Percentiles rank a stretch among this genome's conserved stretches.
These are phyloP conservation scores for Gossypium lobatum DNA, from an alignment of 441 rosid genomes.

Conservation along the genomic window DNA sequence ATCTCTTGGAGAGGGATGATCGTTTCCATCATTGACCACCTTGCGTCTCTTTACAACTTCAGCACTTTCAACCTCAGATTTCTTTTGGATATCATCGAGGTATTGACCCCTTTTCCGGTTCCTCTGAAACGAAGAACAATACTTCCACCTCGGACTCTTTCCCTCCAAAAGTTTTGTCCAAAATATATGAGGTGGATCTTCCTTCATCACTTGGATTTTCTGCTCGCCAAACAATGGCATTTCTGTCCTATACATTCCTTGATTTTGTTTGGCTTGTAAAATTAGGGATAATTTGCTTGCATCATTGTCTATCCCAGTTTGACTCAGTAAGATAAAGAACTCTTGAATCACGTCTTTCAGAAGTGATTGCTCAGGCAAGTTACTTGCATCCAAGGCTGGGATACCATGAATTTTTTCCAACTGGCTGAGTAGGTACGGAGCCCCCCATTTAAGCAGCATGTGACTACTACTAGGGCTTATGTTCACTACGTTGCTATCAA, in stretches of 20 bases:
- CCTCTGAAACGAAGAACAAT: constrained; percentile 45
- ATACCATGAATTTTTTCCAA: constrained; percentile 55
- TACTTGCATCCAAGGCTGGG: constrained; percentile 18
- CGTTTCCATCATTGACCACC: constrained; percentile 35
- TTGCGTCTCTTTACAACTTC: constrained; percentile 50
- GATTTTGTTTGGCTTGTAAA: constrained; percentile 51
- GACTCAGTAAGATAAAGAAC: constrained; percentile 45
- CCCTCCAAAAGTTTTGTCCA: constrained; percentile 66
- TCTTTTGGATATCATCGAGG: constrained; percentile 23
- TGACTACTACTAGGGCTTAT: constrained; percentile 39
- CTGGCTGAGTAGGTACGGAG: constrained; percentile 51
- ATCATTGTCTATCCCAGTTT: constrained; percentile 30
- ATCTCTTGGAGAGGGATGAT: constrained; percentile 22
- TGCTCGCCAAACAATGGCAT: constrained; percentile 56
- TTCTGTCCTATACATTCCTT: constrained; percentile 45
- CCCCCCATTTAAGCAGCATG: constrained; percentile 83
- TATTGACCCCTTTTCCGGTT: constrained; percentile 56
- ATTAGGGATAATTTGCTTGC: constrained; percentile 33
- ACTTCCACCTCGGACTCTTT: constrained; percentile 64
- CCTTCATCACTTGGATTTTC: constrained; percentile 38
- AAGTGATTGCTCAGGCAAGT: constrained; percentile 30
- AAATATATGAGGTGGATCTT: constrained; percentile 51
- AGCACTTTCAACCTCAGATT: constrained; percentile 25
- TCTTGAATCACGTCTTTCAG: constrained; percentile 41
- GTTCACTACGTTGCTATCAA: constrained; percentile 41